Evolutionary conservation across 805 yeast genomes (phyloP).

Genomic region (Maudiozyma turicensis): DNA sequence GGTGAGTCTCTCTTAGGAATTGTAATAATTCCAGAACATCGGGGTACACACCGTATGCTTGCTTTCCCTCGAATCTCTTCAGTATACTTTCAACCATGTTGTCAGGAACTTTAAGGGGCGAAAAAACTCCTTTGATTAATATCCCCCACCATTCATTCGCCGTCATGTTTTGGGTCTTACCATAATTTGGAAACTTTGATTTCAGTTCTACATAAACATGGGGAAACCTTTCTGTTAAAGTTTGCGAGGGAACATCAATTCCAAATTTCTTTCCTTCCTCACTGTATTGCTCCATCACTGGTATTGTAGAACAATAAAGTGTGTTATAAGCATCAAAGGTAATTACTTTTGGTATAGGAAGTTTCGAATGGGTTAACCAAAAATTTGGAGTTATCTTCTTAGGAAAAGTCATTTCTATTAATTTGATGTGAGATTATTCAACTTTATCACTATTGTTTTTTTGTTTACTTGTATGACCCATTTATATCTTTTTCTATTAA

Average conservation of each 20-base stretch:
- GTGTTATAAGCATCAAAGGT: constrained; percentile 67
- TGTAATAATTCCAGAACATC: constrained; percentile 44
- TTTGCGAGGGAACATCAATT: constrained; percentile 22
- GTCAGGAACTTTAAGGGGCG: constrained; percentile 26
- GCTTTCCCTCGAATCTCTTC: constrained; percentile 37
- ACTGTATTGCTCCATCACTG: constrained; percentile 47
- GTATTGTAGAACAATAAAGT: constrained; percentile 44
- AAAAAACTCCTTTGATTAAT: constrained; percentile 37
- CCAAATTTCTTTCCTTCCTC: constrained; percentile 40
- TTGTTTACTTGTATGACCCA: background rate
- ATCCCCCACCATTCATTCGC: constrained; percentile 50
- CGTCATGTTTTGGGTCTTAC: constrained; percentile 33
- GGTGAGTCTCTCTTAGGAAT: constrained; percentile 22
- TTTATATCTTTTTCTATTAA: background rate
- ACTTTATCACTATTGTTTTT: background rate
- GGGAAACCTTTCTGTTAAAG: constrained; percentile 24
- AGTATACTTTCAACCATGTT: constrained; percentile 39
- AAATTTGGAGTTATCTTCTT: constrained; percentile 7
- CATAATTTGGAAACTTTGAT: constrained; percentile 49
- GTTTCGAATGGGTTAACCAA: constrained; percentile 7
- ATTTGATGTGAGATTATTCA: background rate
- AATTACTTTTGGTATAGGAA: constrained; percentile 35
- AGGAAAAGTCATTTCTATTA: constrained; percentile 10
- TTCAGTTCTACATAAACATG: constrained; percentile 30
- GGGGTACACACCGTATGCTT: constrained; percentile 44